phyloP scores from a whole-genome alignment of 2,329 filamentous ascomycete genomes.

The Phaeosphaeria sp. region DNA sequence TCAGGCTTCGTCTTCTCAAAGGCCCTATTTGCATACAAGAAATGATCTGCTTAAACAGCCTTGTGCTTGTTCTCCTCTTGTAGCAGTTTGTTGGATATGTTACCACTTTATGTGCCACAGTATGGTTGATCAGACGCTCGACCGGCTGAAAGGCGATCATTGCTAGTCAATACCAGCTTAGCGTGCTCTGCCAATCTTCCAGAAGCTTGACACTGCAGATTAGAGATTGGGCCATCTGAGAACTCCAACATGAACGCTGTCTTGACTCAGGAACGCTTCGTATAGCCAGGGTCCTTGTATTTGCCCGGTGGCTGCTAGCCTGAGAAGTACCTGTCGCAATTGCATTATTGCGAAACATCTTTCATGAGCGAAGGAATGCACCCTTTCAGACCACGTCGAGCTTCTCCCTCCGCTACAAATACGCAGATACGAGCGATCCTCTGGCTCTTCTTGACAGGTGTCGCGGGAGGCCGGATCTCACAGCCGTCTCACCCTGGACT shows the following conservation, averaged over 20 bases:
- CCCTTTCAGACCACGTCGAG: too few relatives aligned
- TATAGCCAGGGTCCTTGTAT: background rate
- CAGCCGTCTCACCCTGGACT: conserved; percentile 26
- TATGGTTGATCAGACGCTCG: conserved; percentile 9
- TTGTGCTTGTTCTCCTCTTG: conserved; percentile 17
- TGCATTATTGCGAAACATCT: background rate
- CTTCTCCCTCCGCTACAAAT: background rate
- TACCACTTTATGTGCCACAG: conserved; percentile 31
- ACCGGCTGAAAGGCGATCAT: conserved; percentile 22
- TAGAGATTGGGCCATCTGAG: conserved; percentile 11
- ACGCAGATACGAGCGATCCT: background rate
- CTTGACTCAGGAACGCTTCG: background rate
- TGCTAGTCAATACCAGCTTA: conserved; percentile 14
- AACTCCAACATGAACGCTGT: conserved; percentile 4
- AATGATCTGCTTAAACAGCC: background rate
- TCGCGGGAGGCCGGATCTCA: conserved; percentile 26
- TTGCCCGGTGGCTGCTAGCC: background rate
- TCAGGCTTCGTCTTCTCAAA: background rate
- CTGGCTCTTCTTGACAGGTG: conserved; percentile 7
- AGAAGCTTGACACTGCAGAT: conserved; percentile 26
- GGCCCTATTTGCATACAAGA: background rate
- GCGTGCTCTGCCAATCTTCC: conserved; percentile 25
- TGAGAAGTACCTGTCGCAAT: background rate
- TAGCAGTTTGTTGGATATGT: conserved; percentile 17
- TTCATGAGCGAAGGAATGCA: background rate